Evolutionary conservation across 345 rosid species (phyloP).

Genomic region (Salix exigua): DNA sequence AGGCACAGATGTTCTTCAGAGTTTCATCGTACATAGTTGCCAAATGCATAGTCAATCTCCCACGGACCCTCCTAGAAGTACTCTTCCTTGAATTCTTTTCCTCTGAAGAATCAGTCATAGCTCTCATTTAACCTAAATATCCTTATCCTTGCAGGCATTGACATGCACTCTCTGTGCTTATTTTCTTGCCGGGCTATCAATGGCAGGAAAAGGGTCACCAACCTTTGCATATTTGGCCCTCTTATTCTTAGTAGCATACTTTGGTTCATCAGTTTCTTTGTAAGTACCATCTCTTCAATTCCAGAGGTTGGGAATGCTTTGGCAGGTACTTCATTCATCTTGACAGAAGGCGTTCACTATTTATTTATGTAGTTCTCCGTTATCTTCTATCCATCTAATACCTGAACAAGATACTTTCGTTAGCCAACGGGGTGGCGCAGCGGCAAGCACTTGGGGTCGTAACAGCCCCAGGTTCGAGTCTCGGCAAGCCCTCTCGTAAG

Average conservation of each 20-base stretch:
- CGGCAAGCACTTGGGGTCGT: too few species aligned
- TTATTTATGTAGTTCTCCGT: too few species aligned
- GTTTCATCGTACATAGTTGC: constrained; percentile 32
- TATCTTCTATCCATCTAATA: too few species aligned
- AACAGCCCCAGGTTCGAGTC: too few species aligned
- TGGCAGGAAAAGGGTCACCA: constrained; percentile 21
- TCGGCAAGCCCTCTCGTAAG: too few species aligned
- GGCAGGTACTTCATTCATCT: constrained; percentile 28
- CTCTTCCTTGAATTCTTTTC: background rate
- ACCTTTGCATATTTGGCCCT: constrained; percentile 23
- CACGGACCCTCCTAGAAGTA: constrained; percentile 36
- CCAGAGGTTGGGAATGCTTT: constrained; percentile 37
- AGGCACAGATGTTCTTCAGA: constrained; percentile 30
- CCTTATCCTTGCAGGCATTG: constrained; percentile 26
- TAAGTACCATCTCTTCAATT: constrained; percentile 30
- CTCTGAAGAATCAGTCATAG: background rate
- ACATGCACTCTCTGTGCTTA: constrained; percentile 21
- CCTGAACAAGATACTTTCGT: too few species aligned
- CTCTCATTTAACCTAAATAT: constrained; percentile 5
- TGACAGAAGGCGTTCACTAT: background rate
- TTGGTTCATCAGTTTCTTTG: constrained; percentile 31
- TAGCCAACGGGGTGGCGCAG: too few species aligned
- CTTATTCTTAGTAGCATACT: constrained; percentile 25
- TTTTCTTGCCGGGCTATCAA: constrained; percentile 28
- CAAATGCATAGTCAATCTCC: constrained; percentile 34